phyloP scores from a whole-genome alignment of 164 flowering plant genomes.

The Taxillus chinensis region DNA sequence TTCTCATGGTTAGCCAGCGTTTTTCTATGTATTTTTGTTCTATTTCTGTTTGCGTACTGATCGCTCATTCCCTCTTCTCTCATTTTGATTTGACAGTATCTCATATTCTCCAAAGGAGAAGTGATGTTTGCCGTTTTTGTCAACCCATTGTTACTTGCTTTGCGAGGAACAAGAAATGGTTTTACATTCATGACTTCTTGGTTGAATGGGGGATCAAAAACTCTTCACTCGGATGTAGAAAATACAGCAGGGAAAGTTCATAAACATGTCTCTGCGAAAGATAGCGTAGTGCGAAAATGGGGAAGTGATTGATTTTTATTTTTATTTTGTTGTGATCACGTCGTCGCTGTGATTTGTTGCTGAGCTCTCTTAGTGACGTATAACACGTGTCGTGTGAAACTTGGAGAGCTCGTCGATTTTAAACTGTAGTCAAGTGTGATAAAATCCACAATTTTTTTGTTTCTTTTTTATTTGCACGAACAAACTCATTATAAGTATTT shows the following conservation, averaged over 20 bases:
- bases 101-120: constrained; percentile 72
- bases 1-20: constrained; percentile 42
- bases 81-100: constrained; percentile 34
- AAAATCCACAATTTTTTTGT: too few species aligned
- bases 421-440: too few species aligned
- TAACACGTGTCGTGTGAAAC: too few species aligned
- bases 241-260: constrained; percentile 11
- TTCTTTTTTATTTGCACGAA: too few species aligned
- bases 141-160: constrained; percentile 60
- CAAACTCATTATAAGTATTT: too few species aligned
- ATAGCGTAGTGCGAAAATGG: constrained; percentile 74
- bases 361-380: too few species aligned
- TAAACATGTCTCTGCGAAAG: constrained; percentile 48
- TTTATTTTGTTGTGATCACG: neutral
- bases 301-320: constrained; percentile 41
- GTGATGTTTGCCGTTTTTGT: constrained; percentile 54
- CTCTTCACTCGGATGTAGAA: constrained; percentile 9
- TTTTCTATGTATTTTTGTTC: neutral
- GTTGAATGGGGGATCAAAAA: constrained; percentile 21
- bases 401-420: too few species aligned
- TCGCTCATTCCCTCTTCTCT: neutral
- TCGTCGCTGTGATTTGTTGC: too few species aligned
- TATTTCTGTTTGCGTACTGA: neutral
- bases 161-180: constrained; percentile 53
- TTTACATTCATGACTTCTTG: constrained; percentile 30